Conservation (phyloP, 2,329 filamentous ascomycete species). For the Periconia macrospinosa region DNA sequence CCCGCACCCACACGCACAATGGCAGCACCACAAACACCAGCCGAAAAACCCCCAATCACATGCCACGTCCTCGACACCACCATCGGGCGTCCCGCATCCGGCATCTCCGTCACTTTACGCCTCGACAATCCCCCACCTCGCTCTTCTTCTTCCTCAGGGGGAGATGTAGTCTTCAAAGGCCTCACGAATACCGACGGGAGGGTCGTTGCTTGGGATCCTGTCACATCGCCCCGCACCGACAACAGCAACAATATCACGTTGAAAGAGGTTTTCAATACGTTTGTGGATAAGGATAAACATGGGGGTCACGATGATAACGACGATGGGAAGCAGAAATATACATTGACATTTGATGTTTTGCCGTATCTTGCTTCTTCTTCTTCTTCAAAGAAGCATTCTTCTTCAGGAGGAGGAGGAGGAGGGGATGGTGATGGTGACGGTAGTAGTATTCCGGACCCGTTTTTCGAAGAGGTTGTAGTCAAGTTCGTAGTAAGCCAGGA, state of each 20-base stretch:
- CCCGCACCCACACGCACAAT: constrained; percentile 14
- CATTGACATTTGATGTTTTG: constrained; percentile 71
- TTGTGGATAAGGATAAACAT: too few relatives aligned
- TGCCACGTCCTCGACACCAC: constrained; percentile 86
- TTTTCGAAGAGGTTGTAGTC: constrained; percentile 61
- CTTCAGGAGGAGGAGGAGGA: constrained; percentile 47
- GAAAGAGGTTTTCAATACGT: too few relatives aligned
- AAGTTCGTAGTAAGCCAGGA: constrained; percentile 53
- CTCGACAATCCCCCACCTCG: constrained; percentile 36
- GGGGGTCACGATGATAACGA: too few relatives aligned
- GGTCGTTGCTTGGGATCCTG: constrained; percentile 67
- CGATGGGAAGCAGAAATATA: constrained; percentile 62
- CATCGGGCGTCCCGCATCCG: constrained; percentile 68
- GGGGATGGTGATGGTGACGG: constrained; percentile 31
- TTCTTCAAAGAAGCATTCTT: too few relatives aligned
- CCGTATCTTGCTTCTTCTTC: constrained; percentile 65
- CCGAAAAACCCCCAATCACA: constrained; percentile 64
- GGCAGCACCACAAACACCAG: constrained; percentile 3
- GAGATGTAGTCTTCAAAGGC: constrained; percentile 60
- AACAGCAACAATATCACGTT: too few relatives aligned
- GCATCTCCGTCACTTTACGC: constrained; percentile 68
- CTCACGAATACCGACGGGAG: constrained; percentile 76
- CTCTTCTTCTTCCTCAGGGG: constrained; percentile 31
- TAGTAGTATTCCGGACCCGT: constrained; percentile 45
- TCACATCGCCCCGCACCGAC: constrained; percentile 45